Percentiles rank a stretch among this genome's conserved stretches.
Evolutionary conservation across 2,329 filamentous ascomycete genomes (phyloP).

Genomic region (Botrytis deweyae): DNA sequence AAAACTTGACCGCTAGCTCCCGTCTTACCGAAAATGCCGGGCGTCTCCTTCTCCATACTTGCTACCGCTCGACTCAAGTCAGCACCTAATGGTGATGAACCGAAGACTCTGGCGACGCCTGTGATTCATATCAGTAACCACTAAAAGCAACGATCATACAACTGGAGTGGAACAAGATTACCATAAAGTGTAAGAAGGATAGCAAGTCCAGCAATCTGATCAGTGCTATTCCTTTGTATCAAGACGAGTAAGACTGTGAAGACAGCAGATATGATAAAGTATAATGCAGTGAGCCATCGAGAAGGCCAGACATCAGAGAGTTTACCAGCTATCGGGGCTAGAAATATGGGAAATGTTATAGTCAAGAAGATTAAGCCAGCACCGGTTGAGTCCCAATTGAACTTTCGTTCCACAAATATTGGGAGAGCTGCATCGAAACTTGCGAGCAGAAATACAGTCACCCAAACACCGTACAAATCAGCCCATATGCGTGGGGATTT

Average conservation of each 20-base stretch:
- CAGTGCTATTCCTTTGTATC: slow-evolving; percentile 54
- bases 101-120: slow-evolving; percentile 23
- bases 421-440: slow-evolving; percentile 56
- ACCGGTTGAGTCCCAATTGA: slow-evolving; percentile 53
- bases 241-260: slow-evolving; percentile 63
- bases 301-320: slow-evolving; percentile 54
- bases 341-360: slow-evolving; percentile 58
- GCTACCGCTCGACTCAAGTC: slow-evolving; percentile 24
- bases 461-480: slow-evolving; percentile 44
- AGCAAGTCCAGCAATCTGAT: slow-evolving; percentile 64
- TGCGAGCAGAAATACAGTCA: slow-evolving; percentile 50
- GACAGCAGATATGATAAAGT: slow-evolving; percentile 57
- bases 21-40: slow-evolving; percentile 21
- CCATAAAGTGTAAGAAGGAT: slow-evolving; percentile 61
- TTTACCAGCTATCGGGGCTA: slow-evolving; percentile 56
- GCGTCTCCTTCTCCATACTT: slow-evolving; percentile 21
- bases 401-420: slow-evolving; percentile 52
- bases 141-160: background rate
- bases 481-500: slow-evolving; percentile 42
- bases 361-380: slow-evolving; percentile 58
- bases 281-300: slow-evolving; percentile 57
- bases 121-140: background rate
- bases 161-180: background rate
- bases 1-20: slow-evolving; percentile 26
- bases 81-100: slow-evolving; percentile 21